A percentile compares a stretch with the other conserved stretches of the same genome.
These are phyloP conservation scores for Wallacemonas collosoma DNA, from an alignment of 208 protist species.

Conservation along the genomic window DNA sequence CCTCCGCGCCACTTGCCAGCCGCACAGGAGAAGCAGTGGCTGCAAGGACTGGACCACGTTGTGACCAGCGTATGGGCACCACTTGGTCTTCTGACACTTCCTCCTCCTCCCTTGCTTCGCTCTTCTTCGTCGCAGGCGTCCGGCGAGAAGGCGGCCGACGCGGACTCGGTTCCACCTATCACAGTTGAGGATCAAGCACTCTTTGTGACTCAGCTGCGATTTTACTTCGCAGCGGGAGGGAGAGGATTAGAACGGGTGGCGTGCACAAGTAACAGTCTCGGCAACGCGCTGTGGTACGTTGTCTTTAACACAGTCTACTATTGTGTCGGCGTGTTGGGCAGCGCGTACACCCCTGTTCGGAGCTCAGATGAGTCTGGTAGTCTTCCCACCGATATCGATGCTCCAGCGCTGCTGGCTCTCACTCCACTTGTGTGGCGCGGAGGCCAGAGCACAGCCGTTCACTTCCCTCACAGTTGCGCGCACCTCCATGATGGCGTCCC, in stretches of 20 bases:
- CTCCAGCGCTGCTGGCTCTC: neutral
- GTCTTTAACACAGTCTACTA: slow-evolving; percentile 75
- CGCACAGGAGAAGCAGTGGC: slow-evolving; percentile 23
- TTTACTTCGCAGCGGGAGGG: slow-evolving; percentile 6
- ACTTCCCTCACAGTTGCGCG: neutral
- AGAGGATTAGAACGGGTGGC: slow-evolving; percentile 8
- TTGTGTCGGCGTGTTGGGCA: slow-evolving; percentile 43
- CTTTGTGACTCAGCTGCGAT: slow-evolving; percentile 6
- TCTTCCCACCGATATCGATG: neutral
- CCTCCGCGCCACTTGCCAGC: slow-evolving; percentile 22
- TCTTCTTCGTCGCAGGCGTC: neutral
- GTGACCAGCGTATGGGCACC: slow-evolving; percentile 47
- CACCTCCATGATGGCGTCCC: neutral
- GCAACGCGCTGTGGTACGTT: slow-evolving; percentile 49
- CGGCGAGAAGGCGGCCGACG: neutral
- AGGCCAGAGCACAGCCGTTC: neutral
- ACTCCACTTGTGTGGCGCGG: slow-evolving; percentile 11
- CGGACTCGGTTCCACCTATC: neutral
- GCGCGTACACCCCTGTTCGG: neutral
- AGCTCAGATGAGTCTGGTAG: slow-evolving; percentile 6
- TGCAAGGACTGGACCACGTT: slow-evolving; percentile 37
- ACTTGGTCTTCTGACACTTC: slow-evolving; percentile 51
- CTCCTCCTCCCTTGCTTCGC: neutral
- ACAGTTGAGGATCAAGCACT: slow-evolving; percentile 11
- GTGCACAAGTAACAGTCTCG: slow-evolving; percentile 17